A percentile compares a stretch with the other conserved stretches of the same genome.
Conservation (phyloP, 1,139 yeast species). For the Lodderomyces pseudojiufengensis region DNA sequence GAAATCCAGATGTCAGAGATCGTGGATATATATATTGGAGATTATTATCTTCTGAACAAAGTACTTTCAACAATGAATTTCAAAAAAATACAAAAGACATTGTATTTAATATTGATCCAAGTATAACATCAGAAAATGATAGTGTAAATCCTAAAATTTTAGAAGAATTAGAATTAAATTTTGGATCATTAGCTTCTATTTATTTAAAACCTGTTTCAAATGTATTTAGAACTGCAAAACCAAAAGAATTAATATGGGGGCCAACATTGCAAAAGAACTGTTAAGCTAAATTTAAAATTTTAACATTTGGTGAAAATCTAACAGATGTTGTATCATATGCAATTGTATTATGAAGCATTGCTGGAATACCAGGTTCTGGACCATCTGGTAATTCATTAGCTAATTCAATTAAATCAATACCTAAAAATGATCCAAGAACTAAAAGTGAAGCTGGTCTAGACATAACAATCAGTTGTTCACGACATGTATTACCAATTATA, state of each 20-base stretch:
- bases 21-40: constrained; percentile 88
- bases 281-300: constrained; percentile 45
- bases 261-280: constrained; percentile 52
- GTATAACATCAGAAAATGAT: constrained; percentile 65
- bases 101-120: constrained; percentile 58
- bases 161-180: constrained; percentile 77
- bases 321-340: constrained; percentile 50
- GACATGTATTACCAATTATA: constrained; percentile 73
- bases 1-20: constrained; percentile 80
- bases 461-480: constrained; percentile 75
- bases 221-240: constrained; percentile 67
- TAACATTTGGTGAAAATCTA: constrained; percentile 55
- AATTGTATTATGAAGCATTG: constrained; percentile 63
- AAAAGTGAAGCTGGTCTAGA: constrained; percentile 86
- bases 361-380: constrained; percentile 80
- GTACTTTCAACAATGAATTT: constrained; percentile 23
- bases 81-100: constrained; percentile 50
- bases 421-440: constrained; percentile 55
- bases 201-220: constrained; percentile 79
- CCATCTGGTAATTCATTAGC: constrained; percentile 56
- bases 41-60: constrained; percentile 51
- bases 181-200: constrained; percentile 80
- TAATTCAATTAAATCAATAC: constrained; percentile 39
- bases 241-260: constrained; percentile 50
- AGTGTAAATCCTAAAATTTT: constrained; percentile 64